Percentiles rank a stretch among this genome's conserved stretches.
Conservation (phyloP, 1,139 yeast species). For the Kodamaea alishanica region DNA sequence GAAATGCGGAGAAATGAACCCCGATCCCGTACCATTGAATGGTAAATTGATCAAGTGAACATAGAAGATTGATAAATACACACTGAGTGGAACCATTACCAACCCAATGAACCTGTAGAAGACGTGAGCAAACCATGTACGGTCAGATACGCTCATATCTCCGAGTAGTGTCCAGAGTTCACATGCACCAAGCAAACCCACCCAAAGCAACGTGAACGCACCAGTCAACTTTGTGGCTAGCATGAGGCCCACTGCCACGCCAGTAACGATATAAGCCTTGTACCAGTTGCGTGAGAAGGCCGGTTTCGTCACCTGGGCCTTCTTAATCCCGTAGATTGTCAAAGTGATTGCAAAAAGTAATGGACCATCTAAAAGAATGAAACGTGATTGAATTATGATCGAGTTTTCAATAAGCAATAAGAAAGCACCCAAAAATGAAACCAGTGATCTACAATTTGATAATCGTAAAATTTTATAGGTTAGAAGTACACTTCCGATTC, state of each 20-base stretch:
- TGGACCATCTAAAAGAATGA: conserved; percentile 50
- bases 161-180: conserved; percentile 58
- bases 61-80: conserved; percentile 48
- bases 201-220: conserved; percentile 49
- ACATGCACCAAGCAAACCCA: conserved; percentile 34
- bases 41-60: conserved; percentile 50
- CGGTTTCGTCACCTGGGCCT: conserved; percentile 31
- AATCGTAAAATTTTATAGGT: conserved; percentile 49
- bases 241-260: conserved; percentile 51
- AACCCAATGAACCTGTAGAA: conserved; percentile 31
- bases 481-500: conserved; percentile 42
- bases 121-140: conserved; percentile 29
- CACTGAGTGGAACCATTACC: conserved; percentile 44
- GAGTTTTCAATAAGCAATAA: conserved; percentile 54
- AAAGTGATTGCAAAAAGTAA: conserved; percentile 45
- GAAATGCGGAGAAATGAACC: conserved; percentile 54
- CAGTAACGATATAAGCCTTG: conserved; percentile 36
- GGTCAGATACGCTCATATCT: conserved; percentile 44
- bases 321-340: conserved; percentile 43
- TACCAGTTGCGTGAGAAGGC: conserved; percentile 44
- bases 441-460: conserved; percentile 38
- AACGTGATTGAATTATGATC: conserved; percentile 47
- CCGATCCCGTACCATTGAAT: conserved; percentile 48
- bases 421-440: conserved; percentile 44
- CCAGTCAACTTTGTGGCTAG: conserved; percentile 57